Conservation (phyloP, 495 filamentous ascomycete genomes). For the Penicillium maclennaniae region DNA sequence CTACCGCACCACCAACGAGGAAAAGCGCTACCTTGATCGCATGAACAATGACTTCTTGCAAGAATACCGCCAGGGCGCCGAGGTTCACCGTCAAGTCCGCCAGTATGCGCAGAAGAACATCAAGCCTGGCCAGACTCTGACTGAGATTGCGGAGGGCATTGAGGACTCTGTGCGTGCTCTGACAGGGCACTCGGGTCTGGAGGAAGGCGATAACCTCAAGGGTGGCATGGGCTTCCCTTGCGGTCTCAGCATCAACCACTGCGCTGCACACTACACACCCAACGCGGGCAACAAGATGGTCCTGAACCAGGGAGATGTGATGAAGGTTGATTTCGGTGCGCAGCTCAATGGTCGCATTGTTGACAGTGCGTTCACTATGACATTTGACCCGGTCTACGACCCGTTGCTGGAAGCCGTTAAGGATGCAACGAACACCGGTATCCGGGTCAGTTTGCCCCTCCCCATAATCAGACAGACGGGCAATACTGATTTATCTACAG, state of each 20-base stretch:
- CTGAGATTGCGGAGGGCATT: slow-evolving; percentile 57
- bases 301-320: slow-evolving; percentile 53
- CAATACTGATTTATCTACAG: slow-evolving; percentile 30
- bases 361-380: slow-evolving; percentile 61
- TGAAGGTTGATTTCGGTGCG: slow-evolving; percentile 67
- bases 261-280: slow-evolving; percentile 60
- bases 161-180: slow-evolving; percentile 58
- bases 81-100: slow-evolving; percentile 65
- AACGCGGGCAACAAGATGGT: slow-evolving; percentile 60
- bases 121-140: slow-evolving; percentile 54
- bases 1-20: slow-evolving; percentile 79
- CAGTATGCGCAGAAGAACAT: slow-evolving; percentile 54
- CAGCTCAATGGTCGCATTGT: slow-evolving; percentile 65
- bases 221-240: slow-evolving; percentile 63
- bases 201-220: slow-evolving; percentile 54
- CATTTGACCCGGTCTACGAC: slow-evolving; percentile 60
- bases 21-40: slow-evolving; percentile 81
- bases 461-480: background rate
- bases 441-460: slow-evolving; percentile 36
- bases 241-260: slow-evolving; percentile 56
- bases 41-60: slow-evolving; percentile 79
- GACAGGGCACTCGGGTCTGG: slow-evolving; percentile 53
- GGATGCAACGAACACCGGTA: slow-evolving; percentile 60
- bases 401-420: slow-evolving; percentile 57
- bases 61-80: slow-evolving; percentile 84